Base-by-base conservation (phyloP, 2,329 filamentous ascomycete species). In the Aspergillus aculeatinus region DNA sequence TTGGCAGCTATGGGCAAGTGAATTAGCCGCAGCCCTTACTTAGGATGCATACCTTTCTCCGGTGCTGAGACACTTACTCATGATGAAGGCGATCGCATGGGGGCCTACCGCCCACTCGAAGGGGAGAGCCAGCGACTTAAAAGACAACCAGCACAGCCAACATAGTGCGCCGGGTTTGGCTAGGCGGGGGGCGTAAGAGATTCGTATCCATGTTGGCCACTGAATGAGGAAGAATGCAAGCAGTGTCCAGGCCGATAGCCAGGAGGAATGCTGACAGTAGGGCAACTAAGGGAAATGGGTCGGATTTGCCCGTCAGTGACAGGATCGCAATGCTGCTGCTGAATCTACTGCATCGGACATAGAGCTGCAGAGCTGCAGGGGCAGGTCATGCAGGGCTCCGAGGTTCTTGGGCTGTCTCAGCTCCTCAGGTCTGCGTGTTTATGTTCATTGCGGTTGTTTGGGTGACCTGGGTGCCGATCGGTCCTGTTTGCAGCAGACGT, bases 1-100 rank as follows among this genome's bases (percentile, higher is more conserved):
- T 68, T 58, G 21, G 67, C 68, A 63, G 70, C 63, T 55, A 54
- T 55, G 57, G 59, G 49, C 64, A 68, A 19, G 16, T 10, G 5
- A 16, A 14, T 44, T 44, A 44, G 39, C 16, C 14, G 39, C 16
- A 44, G 16, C 39, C 39, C 16, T 44, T 19, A 44, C 39, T 2
- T 3, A 19, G 39, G 14, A 19, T 9, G 6, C 16, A 44, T 44
- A 16, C 3, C 39, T 44, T n/a, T 44, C 5, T 6, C 16, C 16
- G 39, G 14, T 16, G 39, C 39, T n/a, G 39, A 44, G 7, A 44
- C 39, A 44, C 39, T 48, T 48, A 55, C 53, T 55, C 53, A 55
- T 55, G 39, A 44, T 44, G 39, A 44, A n/a, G 5, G 39, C 16
- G 39, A 16, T 44, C 16, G 53, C 53, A 55, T 47, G 53, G 14